Base-by-base conservation (phyloP, 2,329 filamentous ascomycete genomes). In the Incumbomyces delicatus region DNA sequence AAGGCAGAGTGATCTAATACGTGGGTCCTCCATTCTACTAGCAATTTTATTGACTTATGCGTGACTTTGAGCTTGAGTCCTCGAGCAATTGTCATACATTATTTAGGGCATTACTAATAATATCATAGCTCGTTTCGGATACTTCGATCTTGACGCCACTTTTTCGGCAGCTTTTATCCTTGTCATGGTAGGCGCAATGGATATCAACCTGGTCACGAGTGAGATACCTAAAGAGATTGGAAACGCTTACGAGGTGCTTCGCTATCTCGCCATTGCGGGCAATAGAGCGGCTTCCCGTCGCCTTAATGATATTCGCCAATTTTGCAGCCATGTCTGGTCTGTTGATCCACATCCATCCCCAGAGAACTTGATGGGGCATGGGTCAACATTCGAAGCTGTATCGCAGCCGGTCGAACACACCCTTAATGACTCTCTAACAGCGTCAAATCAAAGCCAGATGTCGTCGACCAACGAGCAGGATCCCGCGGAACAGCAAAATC, bases 141-240 rank as follows among this genome's bases (percentile, higher is more conserved):
- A 57, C 29, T 57, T 57, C 18, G 55, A 57, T 32, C 22, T 57
- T 3, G 55, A 57, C 3, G 54, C 55, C 16, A 55, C 53, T 11
- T 57, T 57, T 12, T 56, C 55, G 16, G 53, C 54, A 6, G 55
- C 55, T 7, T 57, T 57, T 33, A 53, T 57, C 2, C 42, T 57
- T 29, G 54, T 57, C 2, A 55, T 57, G 53, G 43, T 46, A 6
- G 53, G 54, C 1, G 50, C 55, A 14, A 22, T 53, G 6, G 41
- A 54, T 17, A 48, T 48, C 11, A 49, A 44, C 18, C 22, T 27
- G n/a, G n/a, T 27, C 22, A 27, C n/a, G 8, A 36, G 45, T 10
- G 49, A 42, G 1, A 52, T 56, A n/a, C 53, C 54, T 7, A 50
- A 57, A 37, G 52, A 50, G 13, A n/a, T 35, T 14, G 5, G 12